phyloP scores from a whole-genome alignment of 176 grass and related monocot genomes.

The Stipa capillata region DNA sequence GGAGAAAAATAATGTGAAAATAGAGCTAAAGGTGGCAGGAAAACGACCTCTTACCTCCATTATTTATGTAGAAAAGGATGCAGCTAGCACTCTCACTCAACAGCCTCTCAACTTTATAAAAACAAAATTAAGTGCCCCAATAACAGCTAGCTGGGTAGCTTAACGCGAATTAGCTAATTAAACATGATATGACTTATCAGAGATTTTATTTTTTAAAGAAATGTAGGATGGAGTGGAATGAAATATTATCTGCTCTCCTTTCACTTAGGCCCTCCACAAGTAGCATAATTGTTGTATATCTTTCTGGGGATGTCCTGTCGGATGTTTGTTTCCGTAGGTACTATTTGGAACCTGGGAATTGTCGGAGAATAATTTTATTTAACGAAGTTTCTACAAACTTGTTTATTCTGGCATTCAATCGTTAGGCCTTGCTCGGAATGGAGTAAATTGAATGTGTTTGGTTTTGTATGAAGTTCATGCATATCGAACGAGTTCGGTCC shows the following conservation, averaged over 20 bases:
- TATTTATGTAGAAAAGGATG: slow-evolving; percentile 13
- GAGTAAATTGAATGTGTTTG: background rate
- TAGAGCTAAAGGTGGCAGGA: background rate
- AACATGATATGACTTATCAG: background rate
- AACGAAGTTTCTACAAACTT: background rate
- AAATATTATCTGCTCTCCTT: background rate
- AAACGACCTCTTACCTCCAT: slow-evolving; percentile 17
- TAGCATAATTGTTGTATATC: background rate
- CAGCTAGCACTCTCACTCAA: background rate
- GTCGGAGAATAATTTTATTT: background rate
- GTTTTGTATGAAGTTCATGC: background rate
- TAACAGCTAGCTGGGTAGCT: background rate
- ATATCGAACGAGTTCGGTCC: background rate
- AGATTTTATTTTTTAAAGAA: background rate
- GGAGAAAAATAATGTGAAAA: background rate
- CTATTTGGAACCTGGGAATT: background rate
- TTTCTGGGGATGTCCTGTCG: background rate
- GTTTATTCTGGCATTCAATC: background rate
- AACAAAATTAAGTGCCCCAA: background rate
- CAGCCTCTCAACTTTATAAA: background rate
- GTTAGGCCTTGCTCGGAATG: background rate
- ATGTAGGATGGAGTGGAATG: background rate
- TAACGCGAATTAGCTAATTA: background rate
- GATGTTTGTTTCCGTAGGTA: background rate
- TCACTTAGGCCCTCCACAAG: no score